phyloP scores from a whole-genome alignment of 176 grass and related monocot species.

The Urochloa ruziziensis region DNA sequence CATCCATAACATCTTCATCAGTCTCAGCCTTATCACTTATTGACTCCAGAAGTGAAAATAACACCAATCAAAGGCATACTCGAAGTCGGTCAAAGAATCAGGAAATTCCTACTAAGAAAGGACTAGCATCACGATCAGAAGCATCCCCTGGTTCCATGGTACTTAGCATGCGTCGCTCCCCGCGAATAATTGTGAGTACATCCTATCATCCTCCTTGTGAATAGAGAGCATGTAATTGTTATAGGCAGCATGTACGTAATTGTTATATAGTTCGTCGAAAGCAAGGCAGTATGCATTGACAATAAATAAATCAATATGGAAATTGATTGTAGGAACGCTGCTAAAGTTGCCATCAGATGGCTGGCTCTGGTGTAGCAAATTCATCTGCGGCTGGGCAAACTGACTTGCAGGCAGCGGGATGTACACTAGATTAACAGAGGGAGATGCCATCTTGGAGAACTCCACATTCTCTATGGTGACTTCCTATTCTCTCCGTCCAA shows the following conservation, averaged over 20 bases:
- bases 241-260: no score
- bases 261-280: background rate
- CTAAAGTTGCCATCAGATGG: background rate
- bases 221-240: background rate
- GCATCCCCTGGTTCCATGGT: background rate
- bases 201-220: background rate
- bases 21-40: conserved; percentile 37
- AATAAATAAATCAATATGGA: background rate
- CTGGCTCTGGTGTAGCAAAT: background rate
- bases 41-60: conserved; percentile 39
- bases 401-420: conserved; percentile 1
- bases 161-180: conserved; percentile 33
- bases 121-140: background rate
- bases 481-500: background rate
- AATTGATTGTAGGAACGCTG: conserved; percentile 13
- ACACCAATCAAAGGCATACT: background rate
- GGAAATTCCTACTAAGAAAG: conserved; percentile 28
- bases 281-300: background rate
- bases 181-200: conserved; percentile 48
- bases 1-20: conserved; percentile 41
- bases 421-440: background rate
- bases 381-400: background rate
- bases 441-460: conserved; percentile 17
- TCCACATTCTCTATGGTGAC: background rate
- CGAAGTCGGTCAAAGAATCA: conserved; percentile 21